Base-by-base conservation (phyloP, 208 protist species). In the Lotmaria passim region DNA sequence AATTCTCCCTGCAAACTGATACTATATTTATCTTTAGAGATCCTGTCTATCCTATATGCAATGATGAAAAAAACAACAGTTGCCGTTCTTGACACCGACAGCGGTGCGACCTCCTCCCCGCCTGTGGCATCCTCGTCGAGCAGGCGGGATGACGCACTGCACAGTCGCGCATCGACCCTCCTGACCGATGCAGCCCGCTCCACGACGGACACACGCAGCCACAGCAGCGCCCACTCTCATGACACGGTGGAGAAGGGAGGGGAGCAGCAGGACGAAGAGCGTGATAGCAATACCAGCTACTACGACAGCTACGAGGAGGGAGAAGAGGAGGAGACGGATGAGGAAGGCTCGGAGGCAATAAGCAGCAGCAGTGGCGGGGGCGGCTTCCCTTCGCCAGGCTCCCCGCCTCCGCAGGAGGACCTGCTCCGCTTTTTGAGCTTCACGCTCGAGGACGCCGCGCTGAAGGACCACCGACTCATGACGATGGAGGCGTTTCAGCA, bases 401-500 rank as follows among this genome's bases (percentile, higher is more conserved):
- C 63, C 15, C 53, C 59, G 26, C 61, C 46, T 0, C 55, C 57
- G 38, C 70, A 84, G 38, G 87, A 90, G 60, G 78, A 79, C 63
- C 69, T 91, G 12, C 73, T 93, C 11, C 66, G 41, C 24, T 91
- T 89, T 57, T 59, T 70, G 46, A 78, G 72, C 44, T 88, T 82
- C 47, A 73, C 78, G 15, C 50, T 70, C 3, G 55, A 63, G 23
- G 61, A 67, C 24, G 75, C 23, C 28, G 63, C 55, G 10, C 76
- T 75, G 14, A 60, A 67, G 58, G 82, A 73, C n/a, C 89, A 94
- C 31, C 86, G 81, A 48, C 73, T 94, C 19, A 89, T 90, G 77
- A 67, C 75, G 4, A 61, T 85, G 1, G 73, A 66, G 10, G 77
- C 78, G 14, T 85, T 87, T 38, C 50, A 51, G 1, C 68, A 81